A percentile compares a stretch with the other conserved stretches of the same genome.
These are phyloP conservation scores for Flammula alnicola DNA, from an alignment of 1,284 basidiomycete genomes.

Conservation along the genomic window DNA sequence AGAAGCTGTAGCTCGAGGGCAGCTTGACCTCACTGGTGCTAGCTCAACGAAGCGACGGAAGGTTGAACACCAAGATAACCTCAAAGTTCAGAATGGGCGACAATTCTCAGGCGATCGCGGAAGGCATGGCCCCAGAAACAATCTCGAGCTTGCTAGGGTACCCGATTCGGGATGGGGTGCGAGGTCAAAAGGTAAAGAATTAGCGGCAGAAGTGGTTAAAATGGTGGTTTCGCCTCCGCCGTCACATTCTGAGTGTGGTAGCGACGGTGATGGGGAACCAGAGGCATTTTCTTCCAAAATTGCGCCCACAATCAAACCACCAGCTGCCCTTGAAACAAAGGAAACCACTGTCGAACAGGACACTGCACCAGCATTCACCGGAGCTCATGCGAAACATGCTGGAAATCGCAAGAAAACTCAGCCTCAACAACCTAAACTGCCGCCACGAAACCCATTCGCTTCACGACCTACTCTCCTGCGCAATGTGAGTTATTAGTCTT, in stretches of 20 bases:
- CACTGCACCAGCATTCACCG: background rate
- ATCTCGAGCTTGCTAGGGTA: background rate
- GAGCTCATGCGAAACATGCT: background rate
- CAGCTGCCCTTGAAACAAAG: background rate
- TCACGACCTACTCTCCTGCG: conserved; percentile 72
- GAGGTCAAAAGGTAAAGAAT: conserved; percentile 5
- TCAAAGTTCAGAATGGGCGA: background rate
- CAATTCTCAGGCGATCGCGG: background rate
- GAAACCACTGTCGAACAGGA: background rate
- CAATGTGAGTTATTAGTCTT: conserved; percentile 59
- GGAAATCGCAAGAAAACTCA: conserved; percentile 9
- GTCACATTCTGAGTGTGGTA: conserved; percentile 9
- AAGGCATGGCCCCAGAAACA: background rate
- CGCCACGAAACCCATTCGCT: conserved; percentile 69
- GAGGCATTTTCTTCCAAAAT: conserved; percentile 67
- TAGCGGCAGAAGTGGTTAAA: conserved; percentile 12
- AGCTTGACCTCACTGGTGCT: conserved; percentile 56
- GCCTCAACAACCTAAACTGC: conserved; percentile 52
- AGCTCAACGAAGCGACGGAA: conserved; percentile 26
- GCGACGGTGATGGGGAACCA: conserved; percentile 46
- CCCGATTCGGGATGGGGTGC: conserved; percentile 12
- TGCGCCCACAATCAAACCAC: background rate
- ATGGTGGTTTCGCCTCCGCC: background rate
- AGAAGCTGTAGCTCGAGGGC: conserved; percentile 80
- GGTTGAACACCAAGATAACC: conserved; percentile 7